Evolutionary conservation across 192 early-diverging fungal species (phyloP).

Genomic region (Coemansia asiatica): DNA sequence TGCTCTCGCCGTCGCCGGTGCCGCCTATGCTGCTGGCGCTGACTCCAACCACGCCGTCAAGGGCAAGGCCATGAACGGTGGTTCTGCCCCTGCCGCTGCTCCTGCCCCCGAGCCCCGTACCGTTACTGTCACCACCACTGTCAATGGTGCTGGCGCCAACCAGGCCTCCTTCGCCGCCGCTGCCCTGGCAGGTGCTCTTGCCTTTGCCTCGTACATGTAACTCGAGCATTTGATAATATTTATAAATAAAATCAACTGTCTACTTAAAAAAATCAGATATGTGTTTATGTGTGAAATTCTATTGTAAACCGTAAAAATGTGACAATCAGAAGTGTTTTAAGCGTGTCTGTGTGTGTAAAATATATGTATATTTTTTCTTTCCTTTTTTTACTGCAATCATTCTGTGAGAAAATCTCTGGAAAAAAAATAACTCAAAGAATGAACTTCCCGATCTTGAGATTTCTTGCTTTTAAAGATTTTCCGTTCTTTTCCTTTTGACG

Average conservation of each 20-base stretch:
- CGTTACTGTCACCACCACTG: slow-evolving; percentile 45
- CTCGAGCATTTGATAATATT: not conserved
- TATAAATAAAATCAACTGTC: not conserved
- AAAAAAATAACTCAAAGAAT: too few species aligned
- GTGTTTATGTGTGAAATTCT: not conserved
- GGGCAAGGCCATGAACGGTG: slow-evolving; percentile 22
- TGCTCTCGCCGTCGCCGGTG: slow-evolving; percentile 44
- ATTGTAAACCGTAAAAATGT: not conserved
- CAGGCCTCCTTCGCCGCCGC: slow-evolving; percentile 46
- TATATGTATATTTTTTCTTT: too few species aligned
- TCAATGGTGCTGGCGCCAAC: slow-evolving; percentile 37
- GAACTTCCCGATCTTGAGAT: too few species aligned
- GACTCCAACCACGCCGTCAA: slow-evolving; percentile 28
- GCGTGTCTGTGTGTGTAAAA: not conserved
- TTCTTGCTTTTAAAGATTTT: slow-evolving; percentile 5
- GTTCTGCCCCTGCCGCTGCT: slow-evolving; percentile 8
- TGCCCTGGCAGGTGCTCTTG: slow-evolving; percentile 47
- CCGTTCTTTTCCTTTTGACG: not conserved
- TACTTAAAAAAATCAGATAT: not conserved
- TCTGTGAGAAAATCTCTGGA: not conserved
- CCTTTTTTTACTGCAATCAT: too few species aligned
- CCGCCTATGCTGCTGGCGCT: slow-evolving; percentile 39
- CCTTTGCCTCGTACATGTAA: slow-evolving; percentile 51
- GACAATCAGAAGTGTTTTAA: too few species aligned
- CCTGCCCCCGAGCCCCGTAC: slow-evolving; percentile 43